Evolutionary conservation across 169 alveolate species (phyloP).

Genomic region (Eimeria necatrix): DNA sequence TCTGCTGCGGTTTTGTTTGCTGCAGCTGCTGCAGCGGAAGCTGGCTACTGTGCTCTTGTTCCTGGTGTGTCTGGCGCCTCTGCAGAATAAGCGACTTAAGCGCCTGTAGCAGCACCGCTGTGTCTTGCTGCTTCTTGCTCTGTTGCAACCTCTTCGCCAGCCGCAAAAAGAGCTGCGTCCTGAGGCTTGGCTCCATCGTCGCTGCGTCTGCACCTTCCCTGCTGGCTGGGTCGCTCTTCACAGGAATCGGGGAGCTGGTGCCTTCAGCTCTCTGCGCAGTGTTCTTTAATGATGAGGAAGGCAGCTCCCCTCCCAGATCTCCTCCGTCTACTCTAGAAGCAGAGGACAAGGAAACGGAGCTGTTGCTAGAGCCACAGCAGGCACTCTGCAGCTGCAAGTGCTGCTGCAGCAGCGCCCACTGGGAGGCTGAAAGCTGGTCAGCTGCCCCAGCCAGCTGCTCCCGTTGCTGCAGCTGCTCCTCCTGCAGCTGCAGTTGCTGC

Average conservation of each 20-base stretch:
- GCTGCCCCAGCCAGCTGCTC: neutral
- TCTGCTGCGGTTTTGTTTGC: neutral
- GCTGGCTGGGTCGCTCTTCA: neutral
- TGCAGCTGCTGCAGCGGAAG: slow-evolving; percentile 24
- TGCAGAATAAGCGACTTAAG: slow-evolving; percentile 9
- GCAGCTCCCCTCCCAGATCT: neutral
- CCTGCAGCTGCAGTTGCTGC: slow-evolving; percentile 35
- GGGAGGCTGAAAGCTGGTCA: slow-evolving; percentile 33
- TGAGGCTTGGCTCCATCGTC: neutral
- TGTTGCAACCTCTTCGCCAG: slow-evolving; percentile 14
- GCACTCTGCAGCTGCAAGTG: slow-evolving; percentile 29
- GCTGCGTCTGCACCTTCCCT: neutral
- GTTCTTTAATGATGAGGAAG: neutral
- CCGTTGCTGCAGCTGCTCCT: slow-evolving; percentile 25
- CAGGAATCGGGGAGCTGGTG: neutral
- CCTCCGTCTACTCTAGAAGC: neutral
- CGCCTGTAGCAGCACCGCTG: slow-evolving; percentile 18
- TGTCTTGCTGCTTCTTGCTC: neutral
- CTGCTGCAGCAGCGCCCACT: slow-evolving; percentile 53
- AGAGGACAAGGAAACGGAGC: neutral
- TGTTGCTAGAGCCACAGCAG: neutral
- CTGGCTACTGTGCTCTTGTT: neutral
- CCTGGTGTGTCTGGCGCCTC: neutral
- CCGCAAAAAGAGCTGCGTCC: slow-evolving; percentile 31
- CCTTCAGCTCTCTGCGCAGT: neutral